Percentiles rank a stretch among this genome's conserved stretches.
These are phyloP conservation scores for Phytophthora cryptogea DNA, from an alignment of 352 stramenopile species.

Conservation along the genomic window DNA sequence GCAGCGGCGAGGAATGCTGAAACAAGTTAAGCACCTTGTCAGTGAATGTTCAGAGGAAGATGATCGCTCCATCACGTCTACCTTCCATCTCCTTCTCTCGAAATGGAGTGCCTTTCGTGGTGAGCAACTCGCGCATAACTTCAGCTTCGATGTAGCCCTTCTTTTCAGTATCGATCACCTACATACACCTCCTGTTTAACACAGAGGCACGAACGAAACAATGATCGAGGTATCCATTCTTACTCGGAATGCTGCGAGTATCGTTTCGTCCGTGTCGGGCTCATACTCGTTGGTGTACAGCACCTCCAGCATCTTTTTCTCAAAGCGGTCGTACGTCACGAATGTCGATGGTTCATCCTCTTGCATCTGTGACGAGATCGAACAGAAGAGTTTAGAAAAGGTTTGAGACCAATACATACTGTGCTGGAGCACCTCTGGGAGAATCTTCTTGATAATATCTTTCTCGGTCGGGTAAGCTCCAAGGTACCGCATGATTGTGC, in stretches of 20 bases:
- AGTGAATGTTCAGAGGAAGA: not conserved
- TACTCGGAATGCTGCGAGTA: constrained; percentile 82
- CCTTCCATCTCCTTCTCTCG: constrained; percentile 91
- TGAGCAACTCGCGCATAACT: constrained; percentile 86
- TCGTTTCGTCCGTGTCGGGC: constrained; percentile 85
- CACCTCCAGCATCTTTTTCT: constrained; percentile 94
- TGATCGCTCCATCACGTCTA: constrained; percentile 6
- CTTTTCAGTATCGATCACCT: constrained; percentile 78
- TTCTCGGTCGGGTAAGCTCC: constrained; percentile 90
- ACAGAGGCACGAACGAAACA: not conserved
- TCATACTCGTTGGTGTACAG: constrained; percentile 89
- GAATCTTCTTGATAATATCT: constrained; percentile 92
- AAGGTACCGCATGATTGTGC: constrained; percentile 91
- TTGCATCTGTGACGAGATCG: constrained; percentile 62
- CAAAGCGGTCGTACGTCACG: constrained; percentile 90
- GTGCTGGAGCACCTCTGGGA: constrained; percentile 67
- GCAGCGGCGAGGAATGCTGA: constrained; percentile 79
- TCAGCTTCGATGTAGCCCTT: constrained; percentile 91
- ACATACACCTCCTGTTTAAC: not conserved
- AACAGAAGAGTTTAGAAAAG: not conserved
- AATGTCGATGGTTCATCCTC: constrained; percentile 91
- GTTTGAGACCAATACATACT: not conserved
- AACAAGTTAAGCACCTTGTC: not conserved
- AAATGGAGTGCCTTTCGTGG: constrained; percentile 90
- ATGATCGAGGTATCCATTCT: not conserved